These are phyloP conservation scores for Gossypium rotundifolium DNA, from an alignment of 345 rosid species.

Conservation along the genomic window DNA sequence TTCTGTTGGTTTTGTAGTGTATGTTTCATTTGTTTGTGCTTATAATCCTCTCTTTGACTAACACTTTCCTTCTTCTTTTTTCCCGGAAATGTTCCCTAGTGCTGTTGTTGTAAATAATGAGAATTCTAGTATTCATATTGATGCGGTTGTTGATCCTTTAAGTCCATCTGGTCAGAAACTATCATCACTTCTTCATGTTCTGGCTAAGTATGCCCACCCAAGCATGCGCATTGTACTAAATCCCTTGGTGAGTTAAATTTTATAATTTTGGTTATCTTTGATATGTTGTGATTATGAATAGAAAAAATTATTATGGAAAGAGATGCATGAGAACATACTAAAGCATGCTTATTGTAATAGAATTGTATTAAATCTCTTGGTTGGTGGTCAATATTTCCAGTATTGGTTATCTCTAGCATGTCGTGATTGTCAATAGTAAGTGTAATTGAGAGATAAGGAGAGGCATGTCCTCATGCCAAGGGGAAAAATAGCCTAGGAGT, in stretches of 20 bases:
- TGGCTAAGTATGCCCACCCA: slow-evolving; percentile 68
- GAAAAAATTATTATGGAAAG: neutral
- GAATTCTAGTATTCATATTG: slow-evolving; percentile 76
- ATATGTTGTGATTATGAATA: neutral
- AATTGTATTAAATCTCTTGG: slow-evolving; percentile 74
- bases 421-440: neutral
- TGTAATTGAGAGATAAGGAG: neutral
- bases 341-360: slow-evolving; percentile 14
- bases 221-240: slow-evolving; percentile 91
- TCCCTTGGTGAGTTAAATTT: slow-evolving; percentile 68
- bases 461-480: neutral
- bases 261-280: neutral
- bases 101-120: slow-evolving; percentile 36
- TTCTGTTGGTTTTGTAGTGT: neutral
- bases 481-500: neutral
- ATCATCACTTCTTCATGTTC: slow-evolving; percentile 72
- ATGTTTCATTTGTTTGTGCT: neutral
- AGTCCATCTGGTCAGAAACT: slow-evolving; percentile 89
- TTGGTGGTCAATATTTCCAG: slow-evolving; percentile 44
- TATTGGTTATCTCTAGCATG: neutral
- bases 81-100: neutral
- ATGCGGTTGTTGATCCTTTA: slow-evolving; percentile 92
- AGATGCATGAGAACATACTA: neutral
- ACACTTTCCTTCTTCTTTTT: neutral
- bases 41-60: neutral